Evolutionary conservation across 148 eudicot species (phyloP).

Genomic region (Fagopyrum esculentum): DNA sequence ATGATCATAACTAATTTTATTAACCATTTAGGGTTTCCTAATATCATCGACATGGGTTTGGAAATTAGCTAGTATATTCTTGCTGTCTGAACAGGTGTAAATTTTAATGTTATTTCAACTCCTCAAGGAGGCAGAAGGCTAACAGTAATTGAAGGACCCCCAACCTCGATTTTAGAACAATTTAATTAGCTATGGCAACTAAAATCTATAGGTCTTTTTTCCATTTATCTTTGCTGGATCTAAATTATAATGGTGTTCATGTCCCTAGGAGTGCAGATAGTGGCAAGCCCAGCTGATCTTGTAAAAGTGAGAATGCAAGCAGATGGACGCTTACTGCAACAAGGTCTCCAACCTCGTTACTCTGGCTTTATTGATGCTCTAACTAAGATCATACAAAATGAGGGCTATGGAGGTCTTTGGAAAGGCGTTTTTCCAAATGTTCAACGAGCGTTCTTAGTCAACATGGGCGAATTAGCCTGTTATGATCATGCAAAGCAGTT

Average conservation of each 20-base stretch:
- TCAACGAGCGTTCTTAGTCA: slow-evolving; percentile 84
- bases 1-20: too few species aligned
- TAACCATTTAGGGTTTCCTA: too few species aligned
- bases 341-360: slow-evolving; percentile 63
- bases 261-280: slow-evolving; percentile 43
- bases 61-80: background rate
- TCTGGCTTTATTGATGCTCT: slow-evolving; percentile 59
- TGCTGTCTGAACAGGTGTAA: background rate
- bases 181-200: too few species aligned
- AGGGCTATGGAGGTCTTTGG: slow-evolving; percentile 70
- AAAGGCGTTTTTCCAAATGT: slow-evolving; percentile 74
- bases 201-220: background rate
- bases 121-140: background rate
- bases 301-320: slow-evolving; percentile 95
- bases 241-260: slow-evolving; percentile 9
- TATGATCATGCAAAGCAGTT: slow-evolving; percentile 79
- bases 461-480: slow-evolving; percentile 93
- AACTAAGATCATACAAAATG: slow-evolving; percentile 43
- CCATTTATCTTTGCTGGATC: background rate
- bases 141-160: too few species aligned
- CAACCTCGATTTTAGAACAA: too few species aligned
- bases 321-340: slow-evolving; percentile 51
- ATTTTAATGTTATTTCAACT: background rate
- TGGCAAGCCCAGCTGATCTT: slow-evolving; percentile 94
- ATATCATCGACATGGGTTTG: too few species aligned